A percentile compares a stretch with the other conserved stretches of the same genome.
Evolutionary conservation across 257 asterid genomes (phyloP).

Genomic region (Coffea eugenioides): DNA sequence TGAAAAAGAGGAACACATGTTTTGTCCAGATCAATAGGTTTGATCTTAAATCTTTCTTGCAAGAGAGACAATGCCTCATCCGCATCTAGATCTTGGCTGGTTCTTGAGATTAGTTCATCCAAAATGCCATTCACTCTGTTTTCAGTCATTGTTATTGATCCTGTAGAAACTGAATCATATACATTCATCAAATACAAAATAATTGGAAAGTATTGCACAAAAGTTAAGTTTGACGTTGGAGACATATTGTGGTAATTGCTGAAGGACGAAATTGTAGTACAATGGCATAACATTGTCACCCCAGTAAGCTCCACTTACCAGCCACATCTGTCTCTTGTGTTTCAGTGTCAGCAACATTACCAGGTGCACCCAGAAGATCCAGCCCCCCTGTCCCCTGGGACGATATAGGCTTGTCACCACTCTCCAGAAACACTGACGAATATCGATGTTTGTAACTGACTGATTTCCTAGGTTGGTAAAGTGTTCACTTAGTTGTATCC

Average conservation of each 20-base stretch:
- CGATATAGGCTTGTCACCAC: constrained; percentile 37
- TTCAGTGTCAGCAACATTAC: constrained; percentile 33
- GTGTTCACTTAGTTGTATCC: constrained; percentile 2
- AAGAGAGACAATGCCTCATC: constrained; percentile 54
- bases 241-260: not conserved
- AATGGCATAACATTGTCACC: constrained; percentile 7
- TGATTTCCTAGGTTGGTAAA: constrained; percentile 47
- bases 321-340: constrained; percentile 42
- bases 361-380: constrained; percentile 32
- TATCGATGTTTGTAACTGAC: constrained; percentile 51
- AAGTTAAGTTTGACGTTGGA: not conserved
- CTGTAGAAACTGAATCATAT: constrained; percentile 35
- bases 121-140: constrained; percentile 31
- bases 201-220: not conserved
- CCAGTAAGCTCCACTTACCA: constrained; percentile 46
- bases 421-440: constrained; percentile 37
- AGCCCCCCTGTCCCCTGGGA: constrained; percentile 44
- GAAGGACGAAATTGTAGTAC: not conserved
- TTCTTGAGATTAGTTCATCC: constrained; percentile 52
- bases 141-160: constrained; percentile 36
- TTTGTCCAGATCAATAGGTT: constrained; percentile 53
- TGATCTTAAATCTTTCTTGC: constrained; percentile 68
- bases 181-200: constrained; percentile 1
- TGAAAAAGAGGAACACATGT: constrained; percentile 40
- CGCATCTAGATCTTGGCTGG: constrained; percentile 56